These are phyloP conservation scores for Quercus parvula DNA, from an alignment of 306 rosid species.

Conservation along the genomic window DNA sequence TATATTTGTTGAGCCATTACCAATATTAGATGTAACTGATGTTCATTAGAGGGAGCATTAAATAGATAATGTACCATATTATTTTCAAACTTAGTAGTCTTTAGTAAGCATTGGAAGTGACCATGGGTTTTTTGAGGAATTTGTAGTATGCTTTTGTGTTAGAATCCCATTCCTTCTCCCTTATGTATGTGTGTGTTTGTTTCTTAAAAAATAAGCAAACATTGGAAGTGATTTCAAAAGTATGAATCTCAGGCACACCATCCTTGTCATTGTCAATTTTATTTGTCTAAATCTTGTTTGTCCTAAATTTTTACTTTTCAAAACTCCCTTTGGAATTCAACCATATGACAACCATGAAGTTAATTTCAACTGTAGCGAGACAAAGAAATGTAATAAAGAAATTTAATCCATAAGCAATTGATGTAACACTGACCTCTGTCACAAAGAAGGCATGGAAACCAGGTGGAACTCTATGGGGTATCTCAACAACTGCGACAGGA, in stretches of 20 bases:
- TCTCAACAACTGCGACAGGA: conserved; percentile 82
- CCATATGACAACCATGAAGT: neutral
- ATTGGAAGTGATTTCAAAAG: no score
- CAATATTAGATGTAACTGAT: no score
- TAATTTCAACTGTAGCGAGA: neutral
- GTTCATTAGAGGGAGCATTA: no score
- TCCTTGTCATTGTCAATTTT: neutral
- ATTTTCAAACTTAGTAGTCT: no score
- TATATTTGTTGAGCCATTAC: no score
- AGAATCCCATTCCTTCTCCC: no score
- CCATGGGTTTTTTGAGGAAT: no score
- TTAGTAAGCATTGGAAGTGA: no score
- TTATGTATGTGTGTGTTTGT: no score
- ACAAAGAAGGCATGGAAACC: conserved; percentile 95
- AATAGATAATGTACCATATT: no score
- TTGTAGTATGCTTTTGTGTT: no score
- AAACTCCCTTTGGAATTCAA: neutral
- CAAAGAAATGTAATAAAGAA: neutral
- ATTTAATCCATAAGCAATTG: neutral
- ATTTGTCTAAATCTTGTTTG: neutral
- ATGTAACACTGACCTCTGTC: conserved; percentile 65
- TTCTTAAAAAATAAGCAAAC: neutral
- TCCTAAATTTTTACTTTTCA: neutral
- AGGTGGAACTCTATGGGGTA: conserved; percentile 83
- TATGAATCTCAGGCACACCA: no score